These are phyloP conservation scores for Clarireedia hainanense DNA, from an alignment of 2,329 filamentous ascomycete species.

Conservation along the genomic window DNA sequence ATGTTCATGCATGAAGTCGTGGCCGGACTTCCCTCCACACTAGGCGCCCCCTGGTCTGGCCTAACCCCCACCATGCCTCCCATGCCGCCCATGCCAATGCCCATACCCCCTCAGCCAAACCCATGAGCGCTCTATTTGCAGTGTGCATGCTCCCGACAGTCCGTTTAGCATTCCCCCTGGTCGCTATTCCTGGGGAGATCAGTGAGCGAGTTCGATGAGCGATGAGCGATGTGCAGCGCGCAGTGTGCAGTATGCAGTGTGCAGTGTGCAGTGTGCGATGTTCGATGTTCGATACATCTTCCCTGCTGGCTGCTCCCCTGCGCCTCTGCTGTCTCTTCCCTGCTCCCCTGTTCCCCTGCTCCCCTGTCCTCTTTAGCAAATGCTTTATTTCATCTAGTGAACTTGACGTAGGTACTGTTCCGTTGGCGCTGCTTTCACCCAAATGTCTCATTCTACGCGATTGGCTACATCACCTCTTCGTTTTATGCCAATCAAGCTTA, in stretches of 20 bases:
- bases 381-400: constrained; percentile 12
- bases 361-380: constrained; percentile 4
- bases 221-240: too few species aligned
- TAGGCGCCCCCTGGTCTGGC: constrained; percentile 21
- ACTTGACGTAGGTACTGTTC: constrained; percentile 24
- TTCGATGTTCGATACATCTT: too few species aligned
- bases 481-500: constrained; percentile 39
- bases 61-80: constrained; percentile 24
- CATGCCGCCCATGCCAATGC: background rate
- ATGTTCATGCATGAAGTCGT: constrained; percentile 32
- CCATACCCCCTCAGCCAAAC: too few species aligned
- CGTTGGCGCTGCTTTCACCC: constrained; percentile 22
- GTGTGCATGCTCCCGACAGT: constrained; percentile 29
- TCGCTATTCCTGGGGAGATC: constrained; percentile 23
- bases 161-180: constrained; percentile 25
- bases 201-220: constrained; percentile 16
- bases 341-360: too few species aligned
- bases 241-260: too few species aligned
- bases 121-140: constrained; percentile 22
- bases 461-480: constrained; percentile 28
- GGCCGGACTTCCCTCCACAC: constrained; percentile 24
- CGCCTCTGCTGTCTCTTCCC: too few species aligned
- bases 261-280: too few species aligned
- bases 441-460: constrained; percentile 35
- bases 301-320: too few species aligned